Percentiles rank a stretch among this genome's conserved stretches.
These are phyloP conservation scores for Mycena galericulata DNA, from an alignment of 768 basidiomycete genomes.

Conservation along the genomic window DNA sequence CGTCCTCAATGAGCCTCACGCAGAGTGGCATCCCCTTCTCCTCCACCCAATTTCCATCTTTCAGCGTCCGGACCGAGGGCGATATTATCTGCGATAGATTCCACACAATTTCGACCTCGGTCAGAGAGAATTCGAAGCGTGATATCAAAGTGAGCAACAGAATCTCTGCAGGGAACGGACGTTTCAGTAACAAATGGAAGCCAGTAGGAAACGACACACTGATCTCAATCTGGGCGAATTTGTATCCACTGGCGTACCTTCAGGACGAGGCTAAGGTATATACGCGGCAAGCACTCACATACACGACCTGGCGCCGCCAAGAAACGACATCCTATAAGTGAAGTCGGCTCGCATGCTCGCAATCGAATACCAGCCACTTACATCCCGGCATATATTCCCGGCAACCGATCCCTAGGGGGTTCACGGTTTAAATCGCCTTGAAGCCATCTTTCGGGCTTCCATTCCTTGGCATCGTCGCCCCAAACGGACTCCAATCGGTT, in stretches of 20 bases:
- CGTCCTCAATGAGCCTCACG: not conserved
- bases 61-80: slow-evolving; percentile 49
- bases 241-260: slow-evolving; percentile 54
- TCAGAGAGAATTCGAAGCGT: slow-evolving; percentile 49
- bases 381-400: slow-evolving; percentile 65
- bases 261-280: not conserved
- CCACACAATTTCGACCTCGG: slow-evolving; percentile 56
- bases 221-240: slow-evolving; percentile 68
- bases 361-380: slow-evolving; percentile 42
- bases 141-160: slow-evolving; percentile 52
- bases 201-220: slow-evolving; percentile 50
- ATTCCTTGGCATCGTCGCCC: slow-evolving; percentile 61
- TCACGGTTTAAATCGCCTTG: slow-evolving; percentile 17
- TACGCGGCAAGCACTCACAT: slow-evolving; percentile 51
- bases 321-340: slow-evolving; percentile 62
- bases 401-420: slow-evolving; percentile 47
- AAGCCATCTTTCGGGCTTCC: slow-evolving; percentile 69
- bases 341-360: too few relatives aligned
- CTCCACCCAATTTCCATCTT: slow-evolving; percentile 33
- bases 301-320: slow-evolving; percentile 66
- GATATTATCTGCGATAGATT: slow-evolving; percentile 62
- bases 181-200: not conserved
- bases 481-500: slow-evolving; percentile 64
- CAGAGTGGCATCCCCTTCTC: slow-evolving; percentile 52
- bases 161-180: slow-evolving; percentile 47